A percentile compares a stretch with the other conserved stretches of the same genome.
These are phyloP conservation scores for Nothopassalora personata DNA, from an alignment of 2,329 filamentous ascomycete genomes.

Conservation along the genomic window DNA sequence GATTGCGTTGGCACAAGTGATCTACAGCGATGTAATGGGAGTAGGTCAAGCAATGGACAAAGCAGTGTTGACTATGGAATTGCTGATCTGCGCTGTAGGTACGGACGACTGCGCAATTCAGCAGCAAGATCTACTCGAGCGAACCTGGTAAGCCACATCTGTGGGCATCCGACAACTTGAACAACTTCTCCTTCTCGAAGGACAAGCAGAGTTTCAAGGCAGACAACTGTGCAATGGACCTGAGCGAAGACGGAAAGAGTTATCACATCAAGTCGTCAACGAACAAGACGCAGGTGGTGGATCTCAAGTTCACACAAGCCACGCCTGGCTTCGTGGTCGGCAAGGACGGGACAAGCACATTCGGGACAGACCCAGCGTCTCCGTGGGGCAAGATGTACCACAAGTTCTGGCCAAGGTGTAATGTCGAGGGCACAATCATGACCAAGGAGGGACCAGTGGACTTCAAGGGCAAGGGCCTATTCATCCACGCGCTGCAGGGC, in stretches of 20 bases:
- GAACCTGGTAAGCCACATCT: conserved; percentile 64
- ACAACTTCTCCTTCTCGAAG: conserved; percentile 76
- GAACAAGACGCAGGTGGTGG: conserved; percentile 75
- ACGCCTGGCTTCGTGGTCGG: conserved; percentile 81
- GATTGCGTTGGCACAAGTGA: conserved; percentile 77
- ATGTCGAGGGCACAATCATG: conserved; percentile 74
- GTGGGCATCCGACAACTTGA: conserved; percentile 78
- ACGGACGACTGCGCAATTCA: conserved; percentile 88
- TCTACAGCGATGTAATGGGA: conserved; percentile 89
- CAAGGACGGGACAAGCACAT: conserved; percentile 75
- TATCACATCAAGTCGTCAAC: conserved; percentile 89
- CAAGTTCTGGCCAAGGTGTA: conserved; percentile 87
- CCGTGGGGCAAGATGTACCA: conserved; percentile 94
- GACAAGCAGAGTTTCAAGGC: conserved; percentile 80
- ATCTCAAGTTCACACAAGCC: conserved; percentile 70
- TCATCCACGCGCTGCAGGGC: conserved; percentile 82
- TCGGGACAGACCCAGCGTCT: conserved; percentile 75
- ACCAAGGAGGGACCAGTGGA: conserved; percentile 77
- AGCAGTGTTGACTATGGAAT: conserved; percentile 53
- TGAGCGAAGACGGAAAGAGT: conserved; percentile 74
- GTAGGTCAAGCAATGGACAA: background rate
- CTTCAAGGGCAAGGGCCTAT: conserved; percentile 73
- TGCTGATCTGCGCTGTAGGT: conserved; percentile 43
- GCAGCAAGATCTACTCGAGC: conserved; percentile 82
- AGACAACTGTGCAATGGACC: conserved; percentile 74